Percentiles rank a stretch among this genome's conserved stretches.
Evolutionary conservation across 495 filamentous ascomycete genomes (phyloP).

Genomic region (Diplogelasinospora grovesii): DNA sequence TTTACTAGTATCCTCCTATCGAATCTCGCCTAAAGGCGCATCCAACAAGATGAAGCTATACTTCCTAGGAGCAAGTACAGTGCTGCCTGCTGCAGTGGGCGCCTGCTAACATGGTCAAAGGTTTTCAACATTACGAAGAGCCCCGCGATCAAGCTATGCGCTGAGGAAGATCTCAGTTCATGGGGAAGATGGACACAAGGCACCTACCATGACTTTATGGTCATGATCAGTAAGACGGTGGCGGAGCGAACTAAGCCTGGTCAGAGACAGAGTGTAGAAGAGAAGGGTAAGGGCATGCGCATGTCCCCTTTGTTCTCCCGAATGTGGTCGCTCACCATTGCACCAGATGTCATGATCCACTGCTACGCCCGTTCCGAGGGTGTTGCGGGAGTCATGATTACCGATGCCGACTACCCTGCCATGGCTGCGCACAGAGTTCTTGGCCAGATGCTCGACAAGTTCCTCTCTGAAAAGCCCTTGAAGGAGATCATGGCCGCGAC

Average conservation of each 20-base stretch:
- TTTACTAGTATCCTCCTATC: too few relatives aligned
- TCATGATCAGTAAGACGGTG: constrained; percentile 58
- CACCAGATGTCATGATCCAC: constrained; percentile 72
- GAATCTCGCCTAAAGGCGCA: too few relatives aligned
- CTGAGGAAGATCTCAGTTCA: constrained; percentile 70
- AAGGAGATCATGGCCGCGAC: constrained; percentile 51
- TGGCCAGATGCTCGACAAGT: constrained; percentile 88
- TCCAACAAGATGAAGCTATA: constrained; percentile 79
- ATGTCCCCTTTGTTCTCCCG: constrained; percentile 9
- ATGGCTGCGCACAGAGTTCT: constrained; percentile 92
- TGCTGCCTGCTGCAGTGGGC: neutral
- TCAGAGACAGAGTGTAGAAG: constrained; percentile 84
- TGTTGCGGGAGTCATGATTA: constrained; percentile 81
- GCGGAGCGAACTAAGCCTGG: constrained; percentile 82
- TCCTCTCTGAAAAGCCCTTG: constrained; percentile 72
- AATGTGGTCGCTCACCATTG: constrained; percentile 3
- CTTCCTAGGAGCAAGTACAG: constrained; percentile 32
- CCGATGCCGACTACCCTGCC: constrained; percentile 80
- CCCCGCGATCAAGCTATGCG: constrained; percentile 74
- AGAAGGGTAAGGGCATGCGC: constrained; percentile 78
- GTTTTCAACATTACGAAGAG: constrained; percentile 37
- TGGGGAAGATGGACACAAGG: constrained; percentile 75
- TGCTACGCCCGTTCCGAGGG: constrained; percentile 84
- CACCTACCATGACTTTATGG: constrained; percentile 63
- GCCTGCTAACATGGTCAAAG: constrained; percentile 12